Conservation (phyloP, 345 rosid genomes). For the Acer negundo region DNA sequence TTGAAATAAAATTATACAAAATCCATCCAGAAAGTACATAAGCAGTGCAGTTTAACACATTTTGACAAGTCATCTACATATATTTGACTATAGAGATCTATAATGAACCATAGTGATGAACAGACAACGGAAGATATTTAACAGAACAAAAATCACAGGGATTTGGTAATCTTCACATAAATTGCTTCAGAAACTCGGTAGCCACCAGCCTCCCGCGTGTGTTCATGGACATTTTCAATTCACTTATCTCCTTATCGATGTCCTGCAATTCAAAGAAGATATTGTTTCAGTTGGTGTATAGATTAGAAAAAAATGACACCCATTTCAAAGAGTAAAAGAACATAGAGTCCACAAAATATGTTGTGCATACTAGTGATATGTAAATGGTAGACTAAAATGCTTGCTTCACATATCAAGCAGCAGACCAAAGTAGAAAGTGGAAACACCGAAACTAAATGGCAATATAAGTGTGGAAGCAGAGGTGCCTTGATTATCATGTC, state of each 20-base stretch:
- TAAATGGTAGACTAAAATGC: neutral
- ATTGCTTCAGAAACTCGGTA: conserved; percentile 89
- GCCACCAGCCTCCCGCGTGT: conserved; percentile 94
- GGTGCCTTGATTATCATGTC: neutral
- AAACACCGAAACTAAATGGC: neutral
- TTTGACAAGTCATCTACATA: neutral
- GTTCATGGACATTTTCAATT: conserved; percentile 85
- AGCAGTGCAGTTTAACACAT: neutral
- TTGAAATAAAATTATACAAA: neutral
- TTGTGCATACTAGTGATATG: neutral
- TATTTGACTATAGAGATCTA: neutral
- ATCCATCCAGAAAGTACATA: neutral
- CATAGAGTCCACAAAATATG: neutral
- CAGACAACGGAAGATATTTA: neutral
- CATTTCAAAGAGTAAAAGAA: neutral
- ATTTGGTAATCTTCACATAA: conserved; percentile 36
- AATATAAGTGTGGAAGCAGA: neutral
- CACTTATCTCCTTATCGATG: conserved; percentile 91
- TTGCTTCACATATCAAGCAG: too few species aligned
- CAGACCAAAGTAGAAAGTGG: neutral
- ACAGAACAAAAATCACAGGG: neutral
- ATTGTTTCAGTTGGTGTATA: neutral
- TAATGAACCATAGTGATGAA: neutral
- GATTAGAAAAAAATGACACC: neutral
- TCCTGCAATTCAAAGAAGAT: conserved; percentile 58